A percentile compares a stretch with the other conserved stretches of the same genome.
Conservation (phyloP, 2,329 filamentous ascomycete genomes). For the Furcasterigmium furcatum region DNA sequence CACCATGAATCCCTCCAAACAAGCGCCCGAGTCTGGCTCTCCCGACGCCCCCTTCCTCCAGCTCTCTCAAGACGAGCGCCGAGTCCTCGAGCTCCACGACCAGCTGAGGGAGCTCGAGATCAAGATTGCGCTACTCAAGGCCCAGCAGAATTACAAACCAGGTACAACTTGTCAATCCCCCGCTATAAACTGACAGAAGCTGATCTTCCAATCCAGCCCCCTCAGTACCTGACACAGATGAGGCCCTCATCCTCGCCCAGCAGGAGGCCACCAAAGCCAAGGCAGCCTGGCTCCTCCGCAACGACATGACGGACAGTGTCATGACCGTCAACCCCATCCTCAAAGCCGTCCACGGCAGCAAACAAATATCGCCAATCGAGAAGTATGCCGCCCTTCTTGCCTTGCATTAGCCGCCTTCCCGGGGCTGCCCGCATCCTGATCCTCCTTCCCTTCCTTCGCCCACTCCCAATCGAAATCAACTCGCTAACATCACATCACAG, state of each 20-base stretch:
- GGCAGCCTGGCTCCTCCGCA: conserved; percentile 66
- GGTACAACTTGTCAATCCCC: conserved; percentile 20
- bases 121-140: conserved; percentile 64
- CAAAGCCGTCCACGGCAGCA: conserved; percentile 70
- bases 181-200: not conserved
- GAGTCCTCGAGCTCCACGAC: conserved; percentile 68
- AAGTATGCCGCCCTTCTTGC: conserved; percentile 44
- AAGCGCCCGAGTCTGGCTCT: not conserved
- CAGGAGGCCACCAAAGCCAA: conserved; percentile 66
- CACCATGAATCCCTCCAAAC: too few species aligned
- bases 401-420: not conserved
- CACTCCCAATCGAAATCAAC: not conserved
- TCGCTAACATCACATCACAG: conserved; percentile 35
- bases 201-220: conserved; percentile 1
- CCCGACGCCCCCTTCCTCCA: conserved; percentile 34
- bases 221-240: not conserved
- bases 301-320: conserved; percentile 65
- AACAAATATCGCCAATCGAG: conserved; percentile 62
- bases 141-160: conserved; percentile 33
- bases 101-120: conserved; percentile 67
- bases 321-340: conserved; percentile 72
- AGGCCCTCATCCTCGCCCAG: conserved; percentile 51
- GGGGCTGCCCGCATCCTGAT: too few species aligned
- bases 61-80: conserved; percentile 64
- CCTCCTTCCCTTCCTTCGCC: not conserved